Evolutionary conservation across 176 grass and related monocot species (phyloP), one percentile per base, ranked within the genome.

Genomic region (Aegilops umbellulata): DNA sequence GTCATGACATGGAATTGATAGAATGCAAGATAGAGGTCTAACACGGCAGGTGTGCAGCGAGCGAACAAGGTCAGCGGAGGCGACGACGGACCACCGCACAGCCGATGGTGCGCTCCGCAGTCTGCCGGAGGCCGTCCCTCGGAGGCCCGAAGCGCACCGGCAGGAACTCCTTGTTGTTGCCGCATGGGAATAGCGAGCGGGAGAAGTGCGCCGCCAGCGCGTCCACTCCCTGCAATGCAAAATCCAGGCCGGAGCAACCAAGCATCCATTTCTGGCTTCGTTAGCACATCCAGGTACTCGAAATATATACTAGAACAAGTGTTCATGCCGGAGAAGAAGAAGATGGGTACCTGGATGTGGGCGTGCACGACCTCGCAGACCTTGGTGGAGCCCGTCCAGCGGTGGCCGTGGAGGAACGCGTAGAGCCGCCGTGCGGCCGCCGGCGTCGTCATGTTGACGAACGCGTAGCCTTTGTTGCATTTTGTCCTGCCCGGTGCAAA

Each of bases 381-480:
- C 88, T 98, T 98, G 0, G 3, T 3, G 4, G 74, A 90, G 3
- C 81, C 27, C 1, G 24, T 38, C 95, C 93, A 95, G 0, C 1
- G 29, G 68, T 83, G 73, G 1, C 60, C 58, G 16, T 95, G 62
- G 0, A 98, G 83, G 29, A 83, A 24, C 2, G 4, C 10, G 31
- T 77, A 72, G 0, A 98, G 83, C 46, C 91, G 78, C 9, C 61
- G 14, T 2, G 89, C 93, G 7, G 82, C 93, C 2, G 26, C 15
- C 25, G 86, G 36, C 70, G 71, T 83, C 0, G 95, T 98, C 31
- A 93, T 78, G 60, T 98, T 98, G 0, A 98, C 86, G 11, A 98
- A 98, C 0, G 81, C 88, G 46, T 92, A 95, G 0, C 95, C 95
- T 7, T 83, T 85, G 83, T 98, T 98, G 69, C 68, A 86, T 0